phyloP scores from a whole-genome alignment of 208 protist species.

The Leptomonas pyrrhocoris region DNA sequence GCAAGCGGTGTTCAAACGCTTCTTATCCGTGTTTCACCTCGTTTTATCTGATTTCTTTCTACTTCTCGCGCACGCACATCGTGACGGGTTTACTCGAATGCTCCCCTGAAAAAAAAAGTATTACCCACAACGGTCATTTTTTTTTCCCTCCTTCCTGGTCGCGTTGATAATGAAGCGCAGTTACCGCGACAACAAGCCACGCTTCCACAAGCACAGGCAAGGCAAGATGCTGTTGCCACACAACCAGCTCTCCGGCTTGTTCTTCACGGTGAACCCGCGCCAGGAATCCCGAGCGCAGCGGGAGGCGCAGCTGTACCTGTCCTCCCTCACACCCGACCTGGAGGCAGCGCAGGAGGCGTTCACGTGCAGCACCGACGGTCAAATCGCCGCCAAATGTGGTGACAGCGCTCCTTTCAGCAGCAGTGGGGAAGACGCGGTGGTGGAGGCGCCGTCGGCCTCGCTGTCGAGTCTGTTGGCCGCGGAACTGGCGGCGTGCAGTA shows the following conservation, averaged over 20 bases:
- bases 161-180: conserved; percentile 28
- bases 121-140: no score
- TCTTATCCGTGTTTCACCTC: no score
- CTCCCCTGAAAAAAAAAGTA: no score
- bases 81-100: no score
- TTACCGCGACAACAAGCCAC: conserved; percentile 63
- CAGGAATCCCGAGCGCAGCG: conserved; percentile 69
- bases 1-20: no score
- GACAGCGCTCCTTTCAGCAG: neutral
- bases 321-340: conserved; percentile 61
- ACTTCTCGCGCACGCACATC: no score
- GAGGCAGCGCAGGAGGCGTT: conserved; percentile 30
- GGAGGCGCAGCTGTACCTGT: conserved; percentile 73
- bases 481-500: conserved; percentile 33
- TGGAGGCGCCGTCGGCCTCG: conserved; percentile 21
- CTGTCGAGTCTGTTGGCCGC: conserved; percentile 35
- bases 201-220: conserved; percentile 65
- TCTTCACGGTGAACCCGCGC: conserved; percentile 78
- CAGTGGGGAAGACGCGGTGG: conserved; percentile 9
- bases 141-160: neutral
- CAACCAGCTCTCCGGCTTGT: conserved; percentile 52
- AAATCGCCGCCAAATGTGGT: neutral
- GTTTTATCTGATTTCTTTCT: no score
- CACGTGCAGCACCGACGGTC: neutral
- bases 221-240: conserved; percentile 75